Conservation (phyloP, 345 rosid genomes). For the Eucalyptus brandiana region DNA sequence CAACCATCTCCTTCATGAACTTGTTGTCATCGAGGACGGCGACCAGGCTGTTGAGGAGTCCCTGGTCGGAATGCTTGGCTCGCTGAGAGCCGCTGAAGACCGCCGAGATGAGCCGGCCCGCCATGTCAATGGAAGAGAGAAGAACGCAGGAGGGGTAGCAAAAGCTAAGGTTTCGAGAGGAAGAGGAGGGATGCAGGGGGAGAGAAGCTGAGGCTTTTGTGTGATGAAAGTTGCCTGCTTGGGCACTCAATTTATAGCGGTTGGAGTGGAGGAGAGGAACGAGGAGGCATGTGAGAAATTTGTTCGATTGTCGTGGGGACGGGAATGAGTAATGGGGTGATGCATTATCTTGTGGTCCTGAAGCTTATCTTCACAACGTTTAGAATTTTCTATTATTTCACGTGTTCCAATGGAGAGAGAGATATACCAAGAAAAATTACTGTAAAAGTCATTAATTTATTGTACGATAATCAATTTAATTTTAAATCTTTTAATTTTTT, state of each 20-base stretch:
- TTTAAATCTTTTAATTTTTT: no score
- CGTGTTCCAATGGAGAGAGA: neutral
- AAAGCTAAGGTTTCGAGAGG: neutral
- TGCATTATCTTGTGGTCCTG: neutral
- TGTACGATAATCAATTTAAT: accelerated
- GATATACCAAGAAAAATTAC: no score
- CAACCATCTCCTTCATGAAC: neutral
- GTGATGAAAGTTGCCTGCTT: neutral
- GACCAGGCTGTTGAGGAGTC: neutral
- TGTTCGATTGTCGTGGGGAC: neutral
- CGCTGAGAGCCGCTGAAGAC: neutral
- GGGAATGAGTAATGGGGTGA: neutral
- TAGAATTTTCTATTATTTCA: neutral
- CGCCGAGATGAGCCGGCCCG: neutral
- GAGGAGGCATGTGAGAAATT: neutral
- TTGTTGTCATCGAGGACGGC: neutral
- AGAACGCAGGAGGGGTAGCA: neutral
- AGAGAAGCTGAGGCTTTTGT: neutral
- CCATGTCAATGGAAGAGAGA: neutral
- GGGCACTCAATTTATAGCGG: neutral
- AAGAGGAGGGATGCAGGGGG: neutral
- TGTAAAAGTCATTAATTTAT: no score
- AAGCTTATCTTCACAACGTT: neutral
- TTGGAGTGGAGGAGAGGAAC: neutral
- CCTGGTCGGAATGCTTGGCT: neutral